A percentile compares a stretch with the other conserved stretches of the same genome.
Conservation (phyloP, 2,329 filamentous ascomycete species). For the Aureobasidium sp. region DNA sequence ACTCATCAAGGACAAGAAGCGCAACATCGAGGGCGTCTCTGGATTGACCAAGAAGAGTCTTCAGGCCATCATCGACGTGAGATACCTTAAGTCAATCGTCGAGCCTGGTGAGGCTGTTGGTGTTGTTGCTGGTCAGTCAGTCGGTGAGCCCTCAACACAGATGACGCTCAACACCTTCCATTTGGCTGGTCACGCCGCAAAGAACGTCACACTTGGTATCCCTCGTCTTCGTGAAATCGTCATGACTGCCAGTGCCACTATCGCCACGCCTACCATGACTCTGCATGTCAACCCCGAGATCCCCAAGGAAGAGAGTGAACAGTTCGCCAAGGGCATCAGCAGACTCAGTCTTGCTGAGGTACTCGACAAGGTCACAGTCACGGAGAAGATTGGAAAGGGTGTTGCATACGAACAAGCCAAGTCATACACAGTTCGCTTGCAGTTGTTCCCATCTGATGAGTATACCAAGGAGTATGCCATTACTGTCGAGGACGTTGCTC, state of each 20-base stretch:
- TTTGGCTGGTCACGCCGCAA: conserved; percentile 94
- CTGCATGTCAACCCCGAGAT: conserved; percentile 70
- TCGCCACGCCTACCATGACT: conserved; percentile 88
- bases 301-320: conserved; percentile 59
- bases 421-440: conserved; percentile 72
- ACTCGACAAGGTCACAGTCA: conserved; percentile 71
- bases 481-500: conserved; percentile 65
- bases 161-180: conserved; percentile 99
- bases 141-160: conserved; percentile 95
- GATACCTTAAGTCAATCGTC: conserved; percentile 85
- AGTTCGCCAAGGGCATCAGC: conserved; percentile 88
- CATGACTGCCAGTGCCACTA: conserved; percentile 88
- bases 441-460: conserved; percentile 77
- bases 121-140: conserved; percentile 91
- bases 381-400: conserved; percentile 70
- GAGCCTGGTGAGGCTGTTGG: conserved; percentile 95
- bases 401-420: conserved; percentile 65
- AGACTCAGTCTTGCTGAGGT: conserved; percentile 77
- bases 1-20: conserved; percentile 55
- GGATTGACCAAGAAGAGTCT: conserved; percentile 62
- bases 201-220: conserved; percentile 98
- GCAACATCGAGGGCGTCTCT: conserved; percentile 35
- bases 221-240: conserved; percentile 94
- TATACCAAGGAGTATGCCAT: conserved; percentile 85
- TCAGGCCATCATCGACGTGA: conserved; percentile 77